Conservation (phyloP, 768 basidiomycete genomes). For the Naganishia randhawae region DNA sequence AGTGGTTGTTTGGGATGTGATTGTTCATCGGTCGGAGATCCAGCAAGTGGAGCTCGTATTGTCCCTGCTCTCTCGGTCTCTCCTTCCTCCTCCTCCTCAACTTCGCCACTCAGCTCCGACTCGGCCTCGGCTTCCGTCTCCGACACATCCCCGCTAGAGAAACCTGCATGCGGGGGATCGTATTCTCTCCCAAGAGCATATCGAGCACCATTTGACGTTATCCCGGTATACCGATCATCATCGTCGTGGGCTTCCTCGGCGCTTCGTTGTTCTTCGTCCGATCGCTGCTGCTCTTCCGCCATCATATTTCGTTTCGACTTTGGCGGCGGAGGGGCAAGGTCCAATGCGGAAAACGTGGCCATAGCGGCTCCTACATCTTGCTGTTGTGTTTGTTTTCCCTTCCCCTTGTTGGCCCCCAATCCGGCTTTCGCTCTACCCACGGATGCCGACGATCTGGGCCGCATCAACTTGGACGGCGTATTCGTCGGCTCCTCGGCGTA, state of each 20-base stretch:
- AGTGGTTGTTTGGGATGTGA: background rate
- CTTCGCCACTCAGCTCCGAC: background rate
- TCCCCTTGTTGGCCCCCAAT: background rate
- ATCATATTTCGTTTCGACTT: background rate
- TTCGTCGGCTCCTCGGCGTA: background rate
- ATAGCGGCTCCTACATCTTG: slow-evolving; percentile 7
- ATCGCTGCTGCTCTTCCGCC: background rate
- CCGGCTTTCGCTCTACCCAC: background rate
- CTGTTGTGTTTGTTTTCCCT: background rate
- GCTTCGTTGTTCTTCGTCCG: background rate
- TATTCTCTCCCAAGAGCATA: too few relatives aligned
- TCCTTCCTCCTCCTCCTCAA: background rate
- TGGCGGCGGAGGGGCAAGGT: slow-evolving; percentile 25
- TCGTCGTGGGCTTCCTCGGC: background rate
- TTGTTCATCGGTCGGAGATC: background rate
- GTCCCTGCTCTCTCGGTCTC: background rate
- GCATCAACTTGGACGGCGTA: slow-evolving; percentile 7
- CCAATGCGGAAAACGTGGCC: slow-evolving; percentile 18
- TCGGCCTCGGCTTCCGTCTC: slow-evolving; percentile 14
- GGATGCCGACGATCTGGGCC: background rate
- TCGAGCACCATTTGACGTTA: too few relatives aligned
- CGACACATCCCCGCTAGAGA: background rate
- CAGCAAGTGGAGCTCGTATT: background rate
- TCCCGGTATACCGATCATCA: background rate
- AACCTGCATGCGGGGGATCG: background rate